A percentile compares a stretch with the other conserved stretches of the same genome.
These are phyloP conservation scores for Neurospora sublineolata DNA, from an alignment of 495 filamentous ascomycete species.

Conservation along the genomic window DNA sequence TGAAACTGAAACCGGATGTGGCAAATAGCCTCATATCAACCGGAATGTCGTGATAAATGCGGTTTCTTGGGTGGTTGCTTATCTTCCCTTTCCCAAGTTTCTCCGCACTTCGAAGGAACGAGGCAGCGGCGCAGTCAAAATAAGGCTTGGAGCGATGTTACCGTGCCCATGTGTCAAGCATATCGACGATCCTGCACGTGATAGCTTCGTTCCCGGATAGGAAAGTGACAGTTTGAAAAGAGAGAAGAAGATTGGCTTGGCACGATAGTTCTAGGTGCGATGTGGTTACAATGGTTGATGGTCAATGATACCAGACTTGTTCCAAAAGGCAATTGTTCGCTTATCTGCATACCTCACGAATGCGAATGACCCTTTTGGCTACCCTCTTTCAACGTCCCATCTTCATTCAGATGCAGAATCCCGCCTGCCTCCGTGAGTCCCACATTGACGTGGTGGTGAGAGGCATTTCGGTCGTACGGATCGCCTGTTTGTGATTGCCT, in stretches of 20 bases:
- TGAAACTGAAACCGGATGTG: background rate
- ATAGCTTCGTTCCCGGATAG: background rate
- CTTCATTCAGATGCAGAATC: background rate
- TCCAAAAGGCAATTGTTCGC: background rate
- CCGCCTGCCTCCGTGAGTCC: background rate
- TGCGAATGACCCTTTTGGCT: background rate
- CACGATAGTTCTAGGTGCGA: background rate
- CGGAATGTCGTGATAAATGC: background rate
- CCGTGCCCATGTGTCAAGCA: background rate
- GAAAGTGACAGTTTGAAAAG: background rate
- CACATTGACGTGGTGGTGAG: background rate
- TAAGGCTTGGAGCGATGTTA: background rate
- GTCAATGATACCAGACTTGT: background rate
- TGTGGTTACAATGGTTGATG: background rate
- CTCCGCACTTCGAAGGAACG: background rate
- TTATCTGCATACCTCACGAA: background rate
- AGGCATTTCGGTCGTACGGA: constrained; percentile 1
- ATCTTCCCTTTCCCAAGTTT: background rate
- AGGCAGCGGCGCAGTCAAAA: background rate
- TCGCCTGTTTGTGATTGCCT: background rate
- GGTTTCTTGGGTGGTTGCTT: background rate
- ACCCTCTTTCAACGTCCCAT: background rate
- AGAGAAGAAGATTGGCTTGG: background rate
- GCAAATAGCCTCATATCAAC: background rate
- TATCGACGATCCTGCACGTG: background rate